Percentiles rank a stretch among this genome's conserved stretches.
phyloP scores from a whole-genome alignment of 164 flowering plant species.

The Stephania cephalantha region DNA sequence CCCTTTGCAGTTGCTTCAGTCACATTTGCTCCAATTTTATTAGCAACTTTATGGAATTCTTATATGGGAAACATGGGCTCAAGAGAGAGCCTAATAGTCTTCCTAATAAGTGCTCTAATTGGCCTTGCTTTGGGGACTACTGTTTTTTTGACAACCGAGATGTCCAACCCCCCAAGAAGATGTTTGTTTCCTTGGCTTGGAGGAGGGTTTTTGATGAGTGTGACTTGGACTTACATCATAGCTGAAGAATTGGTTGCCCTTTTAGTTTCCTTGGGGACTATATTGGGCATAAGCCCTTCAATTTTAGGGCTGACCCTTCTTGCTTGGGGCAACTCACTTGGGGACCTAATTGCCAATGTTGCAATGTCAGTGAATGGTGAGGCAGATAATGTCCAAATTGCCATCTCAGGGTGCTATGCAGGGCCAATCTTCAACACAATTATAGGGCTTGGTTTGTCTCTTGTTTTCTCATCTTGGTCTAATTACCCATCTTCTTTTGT shows the following conservation, averaged over 20 bases:
- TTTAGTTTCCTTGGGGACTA: slow-evolving; percentile 37
- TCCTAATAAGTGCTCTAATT: slow-evolving; percentile 15
- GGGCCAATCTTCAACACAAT: slow-evolving; percentile 68
- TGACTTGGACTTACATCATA: slow-evolving; percentile 45
- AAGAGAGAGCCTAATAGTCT: slow-evolving; percentile 12
- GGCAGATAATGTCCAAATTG: slow-evolving; percentile 50
- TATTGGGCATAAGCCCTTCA: slow-evolving; percentile 51
- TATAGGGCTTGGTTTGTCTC: slow-evolving; percentile 53
- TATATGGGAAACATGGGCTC: slow-evolving; percentile 10
- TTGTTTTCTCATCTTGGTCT: slow-evolving; percentile 43
- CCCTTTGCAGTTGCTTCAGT: slow-evolving; percentile 38
- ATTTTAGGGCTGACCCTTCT: slow-evolving; percentile 60
- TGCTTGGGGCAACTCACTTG: slow-evolving; percentile 82
- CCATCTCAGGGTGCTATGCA: slow-evolving; percentile 66
- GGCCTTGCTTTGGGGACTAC: slow-evolving; percentile 30
- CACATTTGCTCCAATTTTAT: slow-evolving; percentile 36
- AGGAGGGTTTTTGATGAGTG: slow-evolving; percentile 58
- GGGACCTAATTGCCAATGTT: slow-evolving; percentile 50
- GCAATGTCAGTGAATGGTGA: slow-evolving; percentile 54
- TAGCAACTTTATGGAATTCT: slow-evolving; percentile 33
- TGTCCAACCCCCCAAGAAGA: slow-evolving; percentile 32
- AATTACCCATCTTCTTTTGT: slow-evolving; percentile 33
- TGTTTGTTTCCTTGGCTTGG: slow-evolving; percentile 42
- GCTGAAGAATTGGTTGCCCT: slow-evolving; percentile 49
- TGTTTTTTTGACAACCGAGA: slow-evolving; percentile 25